Percentiles rank a stretch among this genome's conserved stretches.
phyloP scores from a whole-genome alignment of 768 basidiomycete species.

The Cystobasidium onofrii region DNA sequence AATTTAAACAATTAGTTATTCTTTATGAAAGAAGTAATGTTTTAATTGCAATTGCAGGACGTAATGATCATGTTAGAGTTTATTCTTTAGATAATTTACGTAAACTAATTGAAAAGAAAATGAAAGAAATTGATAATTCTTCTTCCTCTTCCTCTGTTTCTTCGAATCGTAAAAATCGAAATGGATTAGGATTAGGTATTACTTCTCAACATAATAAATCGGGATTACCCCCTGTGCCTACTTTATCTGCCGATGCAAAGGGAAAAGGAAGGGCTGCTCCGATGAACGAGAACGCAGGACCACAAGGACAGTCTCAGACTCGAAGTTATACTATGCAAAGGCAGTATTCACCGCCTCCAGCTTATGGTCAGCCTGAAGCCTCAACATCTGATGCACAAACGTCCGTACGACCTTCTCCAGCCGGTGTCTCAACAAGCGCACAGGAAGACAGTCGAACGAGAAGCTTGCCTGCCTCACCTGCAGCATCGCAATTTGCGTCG shows the following conservation, averaged over 20 bases:
- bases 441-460: no score
- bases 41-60: slow-evolving; percentile 41
- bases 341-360: slow-evolving; percentile 11
- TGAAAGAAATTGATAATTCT: slow-evolving; percentile 32
- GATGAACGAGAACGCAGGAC: neutral
- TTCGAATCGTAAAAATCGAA: neutral
- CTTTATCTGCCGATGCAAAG: neutral
- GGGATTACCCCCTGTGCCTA: neutral
- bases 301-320: neutral
- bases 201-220: neutral
- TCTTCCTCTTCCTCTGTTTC: neutral
- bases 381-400: neutral
- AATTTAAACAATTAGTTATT: slow-evolving; percentile 39
- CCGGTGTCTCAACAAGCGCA: no score
- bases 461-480: neutral
- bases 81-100: slow-evolving; percentile 42
- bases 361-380: neutral
- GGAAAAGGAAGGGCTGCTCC: slow-evolving; percentile 23
- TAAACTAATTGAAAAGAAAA: slow-evolving; percentile 40
- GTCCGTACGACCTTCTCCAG: no score
- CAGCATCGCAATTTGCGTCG: neutral
- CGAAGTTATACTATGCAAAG: neutral
- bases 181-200: neutral
- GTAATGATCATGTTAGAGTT: slow-evolving; percentile 41
- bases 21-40: slow-evolving; percentile 39